Evolutionary conservation across 73 alveolate genomes (phyloP), one percentile per base, ranked within the genome.

Genomic region (Stentor roeselii): DNA sequence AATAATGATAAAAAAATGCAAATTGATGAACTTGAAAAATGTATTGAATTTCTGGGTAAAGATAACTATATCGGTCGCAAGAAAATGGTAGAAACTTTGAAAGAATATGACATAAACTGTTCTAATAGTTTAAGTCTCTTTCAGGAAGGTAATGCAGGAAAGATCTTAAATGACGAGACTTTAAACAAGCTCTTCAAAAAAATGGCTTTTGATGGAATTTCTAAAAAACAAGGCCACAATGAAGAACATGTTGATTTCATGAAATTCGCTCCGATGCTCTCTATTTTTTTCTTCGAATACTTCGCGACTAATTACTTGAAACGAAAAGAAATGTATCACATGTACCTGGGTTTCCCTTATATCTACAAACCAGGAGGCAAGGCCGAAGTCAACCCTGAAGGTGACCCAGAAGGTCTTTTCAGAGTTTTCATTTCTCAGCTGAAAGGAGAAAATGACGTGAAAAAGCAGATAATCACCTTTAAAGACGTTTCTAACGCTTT

Each of bases 141-240:
- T 21, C 80, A 67, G 34, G 80, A 67, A 67, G 80, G 80, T 21
- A 11, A 36, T 30, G 80, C 80, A 27, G 80, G 42, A 30, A 67
- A 67, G 34, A 34, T 67, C 80, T 67, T 67, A 67, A 67, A 67
- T 2, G 80, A 67, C 37, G 80, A 67, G 34, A 67, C 80, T 67
- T 40, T 36, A 27, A 67, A 32, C 2, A 21, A 67, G 2, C 42
- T 67, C 11, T 67, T 67, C 2, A 36, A 67, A 2, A 67, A 11
- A 21, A 27, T 67, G 34, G 34, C 27, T 21, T n/a, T 2, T 34
- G 50, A 1, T 67, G 42, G 11, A 27, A 11, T 40, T 67, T n/a
- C 27, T 36, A 67, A 2, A 67, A 0, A 67, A 67, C 14, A 67
- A 0, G 67, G 21, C 21, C 30, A 6, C 0, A 27, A 36, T 30